Evolutionary conservation across 2,329 filamentous ascomycete species (phyloP).

Genomic region (Furcasterigmium sp.): DNA sequence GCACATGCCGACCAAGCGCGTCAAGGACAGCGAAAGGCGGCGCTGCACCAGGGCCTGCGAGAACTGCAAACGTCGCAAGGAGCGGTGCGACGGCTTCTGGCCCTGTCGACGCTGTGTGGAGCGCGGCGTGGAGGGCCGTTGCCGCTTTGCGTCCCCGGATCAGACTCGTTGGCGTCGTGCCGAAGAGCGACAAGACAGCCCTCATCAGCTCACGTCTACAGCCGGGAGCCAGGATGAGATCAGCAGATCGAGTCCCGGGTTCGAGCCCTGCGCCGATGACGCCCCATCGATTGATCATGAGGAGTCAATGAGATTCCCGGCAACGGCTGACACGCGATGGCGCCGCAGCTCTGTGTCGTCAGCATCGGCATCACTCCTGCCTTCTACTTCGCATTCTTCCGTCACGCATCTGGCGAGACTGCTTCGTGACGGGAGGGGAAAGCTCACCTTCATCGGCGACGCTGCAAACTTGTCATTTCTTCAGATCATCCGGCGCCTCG

Average conservation of each 20-base stretch:
- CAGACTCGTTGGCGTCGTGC: not conserved
- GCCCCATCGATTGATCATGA: no score
- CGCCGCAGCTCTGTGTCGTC: no score
- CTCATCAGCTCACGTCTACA: not conserved
- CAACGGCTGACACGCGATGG: no score
- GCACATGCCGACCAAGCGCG: constrained; percentile 15
- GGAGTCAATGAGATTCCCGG: no score
- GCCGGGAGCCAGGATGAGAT: not conserved
- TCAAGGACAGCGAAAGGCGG: constrained; percentile 16
- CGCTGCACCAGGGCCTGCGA: constrained; percentile 19
- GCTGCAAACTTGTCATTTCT: constrained; percentile 27
- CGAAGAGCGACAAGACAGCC: constrained; percentile 1
- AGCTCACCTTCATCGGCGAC: constrained; percentile 30
- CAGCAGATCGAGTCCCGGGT: no score
- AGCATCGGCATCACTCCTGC: no score
- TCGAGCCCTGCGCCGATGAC: no score
- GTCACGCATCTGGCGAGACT: constrained; percentile 21
- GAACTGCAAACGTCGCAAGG: constrained; percentile 22
- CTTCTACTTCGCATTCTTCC: not conserved
- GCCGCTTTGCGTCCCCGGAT: constrained; percentile 10
- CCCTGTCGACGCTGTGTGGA: constrained; percentile 19
- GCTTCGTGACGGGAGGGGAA: constrained; percentile 23
- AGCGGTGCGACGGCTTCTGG: constrained; percentile 20
- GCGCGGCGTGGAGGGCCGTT: constrained; percentile 15
- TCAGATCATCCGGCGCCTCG: constrained; percentile 26